Percentiles rank a stretch among this genome's conserved stretches.
These are phyloP conservation scores for Cytospora schulzeri DNA, from an alignment of 2,329 filamentous ascomycete species.

Conservation along the genomic window DNA sequence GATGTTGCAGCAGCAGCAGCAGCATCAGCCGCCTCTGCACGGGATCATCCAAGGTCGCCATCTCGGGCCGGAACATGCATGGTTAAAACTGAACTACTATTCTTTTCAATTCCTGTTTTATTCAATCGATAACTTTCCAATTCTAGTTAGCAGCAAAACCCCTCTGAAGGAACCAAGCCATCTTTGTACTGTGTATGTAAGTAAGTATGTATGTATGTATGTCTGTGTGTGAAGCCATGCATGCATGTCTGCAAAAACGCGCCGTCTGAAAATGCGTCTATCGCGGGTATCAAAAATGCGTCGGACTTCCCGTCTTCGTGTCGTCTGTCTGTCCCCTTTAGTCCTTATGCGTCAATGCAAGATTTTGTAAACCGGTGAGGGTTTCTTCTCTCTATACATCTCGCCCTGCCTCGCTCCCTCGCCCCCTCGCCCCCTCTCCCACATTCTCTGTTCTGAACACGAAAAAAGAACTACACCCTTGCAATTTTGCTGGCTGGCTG, in stretches of 20 bases:
- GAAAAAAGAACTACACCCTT: too few relatives aligned
- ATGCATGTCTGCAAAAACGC: constrained; percentile 15
- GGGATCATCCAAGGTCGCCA: too few relatives aligned
- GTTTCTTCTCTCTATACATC: not conserved
- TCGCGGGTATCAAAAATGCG: constrained; percentile 27
- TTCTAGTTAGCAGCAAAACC: constrained; percentile 19
- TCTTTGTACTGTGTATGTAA: not conserved
- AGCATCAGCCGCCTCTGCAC: too few relatives aligned
- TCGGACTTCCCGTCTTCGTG: constrained; percentile 9
- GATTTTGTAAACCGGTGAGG: not conserved
- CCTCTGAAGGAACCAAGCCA: constrained; percentile 7
- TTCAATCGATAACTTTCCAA: constrained; percentile 12
- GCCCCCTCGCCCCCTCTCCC: not conserved
- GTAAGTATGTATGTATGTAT: too few relatives aligned
- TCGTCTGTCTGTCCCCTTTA: not conserved
- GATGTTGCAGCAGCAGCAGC: too few relatives aligned
- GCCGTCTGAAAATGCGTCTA: constrained; percentile 27
- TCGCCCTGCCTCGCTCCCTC: not conserved
- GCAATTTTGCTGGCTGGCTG: not conserved
- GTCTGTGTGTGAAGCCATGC: not conserved
- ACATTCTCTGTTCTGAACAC: not conserved
- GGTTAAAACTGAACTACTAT: not conserved
- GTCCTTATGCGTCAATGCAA: constrained; percentile 1
- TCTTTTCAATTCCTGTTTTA: not conserved
- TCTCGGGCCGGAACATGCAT: not conserved